A percentile compares a stretch with the other conserved stretches of the same genome.
Conservation (phyloP, 2,329 filamentous ascomycete species). For the Pseudocercospora fuligena region DNA sequence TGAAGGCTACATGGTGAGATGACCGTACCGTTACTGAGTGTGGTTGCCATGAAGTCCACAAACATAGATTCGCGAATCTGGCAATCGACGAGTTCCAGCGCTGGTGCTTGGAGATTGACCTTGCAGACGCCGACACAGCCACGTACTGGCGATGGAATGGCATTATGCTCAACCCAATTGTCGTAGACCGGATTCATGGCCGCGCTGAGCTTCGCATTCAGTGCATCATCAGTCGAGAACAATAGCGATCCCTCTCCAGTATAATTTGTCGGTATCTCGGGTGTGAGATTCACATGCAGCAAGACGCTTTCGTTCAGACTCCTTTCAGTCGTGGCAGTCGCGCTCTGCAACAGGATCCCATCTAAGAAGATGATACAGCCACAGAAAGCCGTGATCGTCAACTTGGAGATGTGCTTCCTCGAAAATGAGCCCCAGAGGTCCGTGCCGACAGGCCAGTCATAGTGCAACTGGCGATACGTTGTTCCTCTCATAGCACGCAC, state of each 20-base stretch:
- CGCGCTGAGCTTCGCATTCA: background rate
- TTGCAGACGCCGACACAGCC: background rate
- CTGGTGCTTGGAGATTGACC: background rate
- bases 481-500: conserved; percentile 11
- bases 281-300: background rate
- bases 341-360: conserved; percentile 14
- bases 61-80: background rate
- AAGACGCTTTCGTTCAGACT: conserved; percentile 4
- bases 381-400: conserved; percentile 11
- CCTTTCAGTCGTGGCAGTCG: background rate
- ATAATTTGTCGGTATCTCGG: conserved; percentile 15
- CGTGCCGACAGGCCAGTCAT: conserved; percentile 12
- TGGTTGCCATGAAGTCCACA: background rate
- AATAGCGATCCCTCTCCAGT: background rate
- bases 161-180: background rate
- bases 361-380: conserved; percentile 14
- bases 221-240: background rate
- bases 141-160: conserved; percentile 1
- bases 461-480: background rate
- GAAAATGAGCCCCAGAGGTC: conserved; percentile 6
- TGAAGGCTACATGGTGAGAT: background rate
- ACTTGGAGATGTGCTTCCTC: background rate
- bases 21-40: background rate
- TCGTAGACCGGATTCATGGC: background rate
- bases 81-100: background rate